These are phyloP conservation scores for Populus simonii DNA, from an alignment of 345 rosid genomes.

Conservation along the genomic window DNA sequence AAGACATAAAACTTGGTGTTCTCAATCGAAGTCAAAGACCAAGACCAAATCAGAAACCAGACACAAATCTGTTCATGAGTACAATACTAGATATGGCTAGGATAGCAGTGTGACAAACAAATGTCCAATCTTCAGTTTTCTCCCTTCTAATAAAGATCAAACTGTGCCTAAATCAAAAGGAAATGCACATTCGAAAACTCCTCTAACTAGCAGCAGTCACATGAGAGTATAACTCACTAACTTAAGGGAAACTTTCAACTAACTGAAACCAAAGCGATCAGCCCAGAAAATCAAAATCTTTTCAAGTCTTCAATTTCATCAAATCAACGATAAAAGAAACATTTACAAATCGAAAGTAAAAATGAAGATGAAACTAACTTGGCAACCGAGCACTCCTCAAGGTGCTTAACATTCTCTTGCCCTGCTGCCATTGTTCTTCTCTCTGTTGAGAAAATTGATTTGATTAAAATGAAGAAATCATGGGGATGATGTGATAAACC, in stretches of 20 bases:
- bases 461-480: neutral
- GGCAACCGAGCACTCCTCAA: conserved; percentile 29
- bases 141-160: neutral
- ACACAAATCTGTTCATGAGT: neutral
- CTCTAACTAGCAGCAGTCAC: neutral
- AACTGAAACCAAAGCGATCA: no score
- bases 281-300: no score
- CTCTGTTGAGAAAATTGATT: no score
- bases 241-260: neutral
- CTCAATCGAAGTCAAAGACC: no score
- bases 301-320: no score
- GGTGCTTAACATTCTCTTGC: conserved; percentile 20
- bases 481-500: neutral
- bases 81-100: neutral
- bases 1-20: neutral
- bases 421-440: neutral
- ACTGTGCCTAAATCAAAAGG: no score
- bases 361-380: conserved; percentile 8
- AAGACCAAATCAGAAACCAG: neutral
- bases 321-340: no score
- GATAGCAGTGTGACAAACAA: neutral
- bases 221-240: neutral
- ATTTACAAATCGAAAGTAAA: neutral
- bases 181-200: neutral
- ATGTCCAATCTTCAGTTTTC: neutral